Evolutionary conservation across 192 early-diverging fungal species (phyloP), one percentile per base, ranked within the genome.

Genomic region (Endogone sp.): DNA sequence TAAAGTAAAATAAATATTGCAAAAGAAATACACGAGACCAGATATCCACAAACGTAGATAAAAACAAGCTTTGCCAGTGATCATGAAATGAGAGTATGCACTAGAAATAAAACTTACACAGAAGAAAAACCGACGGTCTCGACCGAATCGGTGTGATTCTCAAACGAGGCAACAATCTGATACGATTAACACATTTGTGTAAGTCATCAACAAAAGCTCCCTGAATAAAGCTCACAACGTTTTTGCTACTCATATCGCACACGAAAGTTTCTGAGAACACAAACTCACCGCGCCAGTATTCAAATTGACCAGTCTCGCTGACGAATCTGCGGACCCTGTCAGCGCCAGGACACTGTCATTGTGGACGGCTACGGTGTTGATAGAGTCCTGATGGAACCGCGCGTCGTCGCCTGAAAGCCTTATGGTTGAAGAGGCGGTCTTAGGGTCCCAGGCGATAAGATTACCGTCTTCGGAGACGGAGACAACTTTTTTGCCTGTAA

Each of bases 361-460:
- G 69, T 91, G 85, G 22, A 97, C 79, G 16, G 81, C 88, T 16
- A 98, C 65, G 60, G 83, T 81, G 8, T 91, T 94, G 63, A 99
- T 89, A 21, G 85, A 82, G 24, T 85, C 91, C 32, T 81, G 75
- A 76, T 96, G 94, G 80, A 96, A 99, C 29, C 97, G 86, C 29
- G 84, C 88, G 74, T 97, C 95, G 21, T 88, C 83, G 63, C 71
- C 55, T 44, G 86, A 82, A 62, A 95, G 85, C 67, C 82, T 86
- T 24, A 75, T 78, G 16, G 77, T 81, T 9, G 92, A 83, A 11
- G 78, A 65, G 1, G 93, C 95, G 3, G 92, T 89, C 78, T 93
- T 94, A 22, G 98, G 98, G 69, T 99, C 95, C 95, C 96, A 98
- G 2, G 94, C 78, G 30, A 92, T 91, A 56, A 96, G 71, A 2